phyloP scores from a whole-genome alignment of 805 yeast species.

The Wickerhamiella qilinensis region DNA sequence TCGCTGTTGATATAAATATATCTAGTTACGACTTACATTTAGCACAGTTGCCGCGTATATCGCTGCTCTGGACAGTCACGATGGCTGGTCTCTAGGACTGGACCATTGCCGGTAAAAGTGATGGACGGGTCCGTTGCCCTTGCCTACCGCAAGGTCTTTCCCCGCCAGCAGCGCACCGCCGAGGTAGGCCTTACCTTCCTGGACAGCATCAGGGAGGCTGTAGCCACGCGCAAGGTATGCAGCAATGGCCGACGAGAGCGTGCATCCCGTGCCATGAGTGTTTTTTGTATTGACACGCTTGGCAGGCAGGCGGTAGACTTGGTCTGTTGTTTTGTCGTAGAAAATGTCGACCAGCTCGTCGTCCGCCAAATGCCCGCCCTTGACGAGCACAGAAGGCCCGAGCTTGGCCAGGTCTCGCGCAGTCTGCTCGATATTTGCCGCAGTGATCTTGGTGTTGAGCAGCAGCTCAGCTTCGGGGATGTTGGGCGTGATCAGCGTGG shows the following conservation, averaged over 20 bases:
- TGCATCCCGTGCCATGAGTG: constrained; percentile 87
- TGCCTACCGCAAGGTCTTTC: too few species aligned
- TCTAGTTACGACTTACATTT: too few species aligned
- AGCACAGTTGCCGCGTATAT: too few species aligned
- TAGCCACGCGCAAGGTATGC: constrained; percentile 50
- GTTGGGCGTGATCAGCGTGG: constrained; percentile 62
- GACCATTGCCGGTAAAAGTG: too few species aligned
- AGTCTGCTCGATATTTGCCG: constrained; percentile 10
- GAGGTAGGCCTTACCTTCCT: constrained; percentile 44
- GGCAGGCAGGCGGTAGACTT: constrained; percentile 29
- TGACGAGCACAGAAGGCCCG: constrained; percentile 33
- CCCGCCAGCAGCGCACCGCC: too few species aligned
- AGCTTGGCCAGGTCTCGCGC: constrained; percentile 17
- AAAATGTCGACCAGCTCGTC: constrained; percentile 10
- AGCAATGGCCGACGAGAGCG: constrained; percentile 66
- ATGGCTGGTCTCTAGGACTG: too few species aligned
- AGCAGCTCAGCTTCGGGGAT: constrained; percentile 39
- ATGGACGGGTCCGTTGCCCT: too few species aligned
- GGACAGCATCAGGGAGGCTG: constrained; percentile 33
- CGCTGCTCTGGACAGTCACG: too few species aligned
- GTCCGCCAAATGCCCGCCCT: constrained; percentile 59
- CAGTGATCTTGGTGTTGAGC: constrained; percentile 10
- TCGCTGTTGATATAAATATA: too few species aligned
- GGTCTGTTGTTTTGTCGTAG: too few species aligned
- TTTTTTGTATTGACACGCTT: constrained; percentile 32